Evolutionary conservation across 2,329 filamentous ascomycete species (phyloP).

Genomic region (Gnomoniopsis smithogilvyi): DNA sequence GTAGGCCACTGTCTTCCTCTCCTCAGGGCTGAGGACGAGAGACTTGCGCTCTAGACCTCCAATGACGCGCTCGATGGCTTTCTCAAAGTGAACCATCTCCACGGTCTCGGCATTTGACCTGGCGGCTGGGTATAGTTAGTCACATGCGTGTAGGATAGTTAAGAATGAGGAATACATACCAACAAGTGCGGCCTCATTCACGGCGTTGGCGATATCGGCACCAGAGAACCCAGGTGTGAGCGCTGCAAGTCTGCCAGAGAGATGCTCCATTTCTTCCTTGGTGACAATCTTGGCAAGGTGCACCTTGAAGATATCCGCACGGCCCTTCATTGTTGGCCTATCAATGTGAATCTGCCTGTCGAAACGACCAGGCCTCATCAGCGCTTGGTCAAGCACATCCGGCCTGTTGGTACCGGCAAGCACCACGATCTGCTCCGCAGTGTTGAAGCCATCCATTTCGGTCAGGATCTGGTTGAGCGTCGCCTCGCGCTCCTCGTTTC

Average conservation of each 20-base stretch:
- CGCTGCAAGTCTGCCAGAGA: constrained; percentile 85
- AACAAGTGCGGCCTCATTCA: constrained; percentile 95
- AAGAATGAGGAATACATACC: constrained; percentile 55
- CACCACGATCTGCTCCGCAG: constrained; percentile 91
- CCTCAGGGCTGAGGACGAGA: constrained; percentile 83
- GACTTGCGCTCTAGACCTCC: constrained; percentile 98
- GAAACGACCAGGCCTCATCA: constrained; percentile 96
- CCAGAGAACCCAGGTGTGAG: constrained; percentile 95
- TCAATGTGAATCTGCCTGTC: constrained; percentile 96
- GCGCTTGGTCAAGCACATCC: constrained; percentile 89
- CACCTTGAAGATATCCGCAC: constrained; percentile 93
- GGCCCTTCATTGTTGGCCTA: constrained; percentile 91
- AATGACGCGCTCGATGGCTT: constrained; percentile 95
- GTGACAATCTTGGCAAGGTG: constrained; percentile 95
- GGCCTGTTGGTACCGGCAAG: constrained; percentile 94
- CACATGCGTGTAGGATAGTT: neutral
- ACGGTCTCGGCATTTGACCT: constrained; percentile 77
- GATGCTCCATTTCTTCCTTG: constrained; percentile 80
- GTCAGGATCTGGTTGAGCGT: constrained; percentile 98
- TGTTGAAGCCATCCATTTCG: constrained; percentile 99
- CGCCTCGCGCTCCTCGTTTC: constrained; percentile 94
- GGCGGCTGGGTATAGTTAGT: constrained; percentile 58
- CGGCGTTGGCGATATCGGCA: constrained; percentile 97
- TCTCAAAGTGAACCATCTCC: constrained; percentile 88
- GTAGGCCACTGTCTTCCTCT: constrained; percentile 66